Percentiles rank a stretch among this genome's conserved stretches.
Conservation (phyloP, 2,329 filamentous ascomycete genomes). For the Aspergillus amoenus region DNA sequence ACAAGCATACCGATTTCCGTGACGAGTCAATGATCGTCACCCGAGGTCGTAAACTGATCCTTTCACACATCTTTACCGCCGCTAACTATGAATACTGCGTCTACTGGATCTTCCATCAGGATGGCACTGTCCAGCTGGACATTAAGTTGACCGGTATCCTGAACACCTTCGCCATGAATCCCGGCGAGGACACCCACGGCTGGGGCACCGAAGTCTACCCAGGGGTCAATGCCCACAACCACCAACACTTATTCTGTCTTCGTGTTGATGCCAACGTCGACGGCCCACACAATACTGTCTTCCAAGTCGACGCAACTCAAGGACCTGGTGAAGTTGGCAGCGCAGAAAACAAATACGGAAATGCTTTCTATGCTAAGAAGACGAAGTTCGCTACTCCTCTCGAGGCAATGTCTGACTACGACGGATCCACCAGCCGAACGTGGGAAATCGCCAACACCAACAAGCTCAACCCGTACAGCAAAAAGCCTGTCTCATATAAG, state of each 20-base stretch:
- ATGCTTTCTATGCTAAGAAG: slow-evolving; percentile 83
- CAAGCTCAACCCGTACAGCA: slow-evolving; percentile 80
- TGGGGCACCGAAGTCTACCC: slow-evolving; percentile 93
- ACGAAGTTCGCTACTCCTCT: slow-evolving; percentile 72
- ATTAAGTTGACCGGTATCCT: slow-evolving; percentile 90
- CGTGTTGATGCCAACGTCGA: slow-evolving; percentile 86
- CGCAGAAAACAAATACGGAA: slow-evolving; percentile 81
- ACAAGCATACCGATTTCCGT: slow-evolving; percentile 93
- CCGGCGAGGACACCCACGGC: slow-evolving; percentile 76
- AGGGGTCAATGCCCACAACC: slow-evolving; percentile 90
- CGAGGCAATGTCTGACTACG: slow-evolving; percentile 73
- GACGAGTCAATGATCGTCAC: slow-evolving; percentile 86
- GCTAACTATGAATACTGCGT: slow-evolving; percentile 93
- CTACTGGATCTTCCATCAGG: slow-evolving; percentile 90
- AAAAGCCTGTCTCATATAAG: slow-evolving; percentile 84
- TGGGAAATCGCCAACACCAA: slow-evolving; percentile 90
- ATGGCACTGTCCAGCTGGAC: slow-evolving; percentile 87
- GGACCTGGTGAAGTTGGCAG: slow-evolving; percentile 75
- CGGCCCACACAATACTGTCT: slow-evolving; percentile 79
- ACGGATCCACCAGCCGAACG: slow-evolving; percentile 73
- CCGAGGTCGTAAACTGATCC: slow-evolving; percentile 77
- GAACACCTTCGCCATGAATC: slow-evolving; percentile 82
- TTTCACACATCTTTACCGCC: slow-evolving; percentile 91
- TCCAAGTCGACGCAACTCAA: slow-evolving; percentile 73
- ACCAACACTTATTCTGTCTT: slow-evolving; percentile 92